Conservation (phyloP, 2,329 filamentous ascomycete species). For the Alternaria gansuensis region DNA sequence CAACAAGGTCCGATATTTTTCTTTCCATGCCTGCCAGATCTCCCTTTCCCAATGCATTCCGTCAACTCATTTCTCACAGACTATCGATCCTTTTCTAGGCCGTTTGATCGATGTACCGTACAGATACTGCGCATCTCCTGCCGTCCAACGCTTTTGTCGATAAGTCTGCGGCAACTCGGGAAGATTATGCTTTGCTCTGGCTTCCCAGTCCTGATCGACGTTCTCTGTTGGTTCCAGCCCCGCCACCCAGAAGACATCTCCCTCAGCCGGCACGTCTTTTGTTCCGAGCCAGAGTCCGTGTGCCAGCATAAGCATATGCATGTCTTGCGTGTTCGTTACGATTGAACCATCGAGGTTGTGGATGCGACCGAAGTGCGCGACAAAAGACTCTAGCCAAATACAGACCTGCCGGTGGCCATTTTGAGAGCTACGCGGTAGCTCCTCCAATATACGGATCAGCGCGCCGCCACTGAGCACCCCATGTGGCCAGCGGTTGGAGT, state of each 20-base stretch:
- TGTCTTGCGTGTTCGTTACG: constrained; percentile 7
- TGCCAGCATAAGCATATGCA: constrained; percentile 14
- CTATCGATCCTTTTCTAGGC: background rate
- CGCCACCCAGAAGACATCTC: constrained; percentile 17
- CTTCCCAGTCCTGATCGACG: background rate
- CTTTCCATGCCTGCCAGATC: background rate
- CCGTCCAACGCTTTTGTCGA: background rate
- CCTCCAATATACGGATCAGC: constrained; percentile 14
- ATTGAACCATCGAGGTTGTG: constrained; percentile 24
- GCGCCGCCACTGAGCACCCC: constrained; percentile 16
- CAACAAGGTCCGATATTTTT: background rate
- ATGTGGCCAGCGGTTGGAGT: background rate
- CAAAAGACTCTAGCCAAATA: constrained; percentile 20
- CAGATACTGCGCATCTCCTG: background rate
- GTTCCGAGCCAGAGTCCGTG: constrained; percentile 14
- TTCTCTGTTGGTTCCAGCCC: constrained; percentile 16
- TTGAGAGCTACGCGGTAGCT: constrained; percentile 11
- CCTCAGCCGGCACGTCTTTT: background rate
- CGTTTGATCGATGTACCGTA: background rate
- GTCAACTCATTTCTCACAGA: background rate
- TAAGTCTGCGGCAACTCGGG: background rate
- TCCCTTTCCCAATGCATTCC: background rate
- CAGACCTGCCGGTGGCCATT: constrained; percentile 8
- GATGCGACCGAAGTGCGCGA: constrained; percentile 20
- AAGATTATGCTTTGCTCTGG: background rate